Evolutionary conservation across 257 asterid genomes (phyloP).

Genomic region (Jaltomata sinuosa): DNA sequence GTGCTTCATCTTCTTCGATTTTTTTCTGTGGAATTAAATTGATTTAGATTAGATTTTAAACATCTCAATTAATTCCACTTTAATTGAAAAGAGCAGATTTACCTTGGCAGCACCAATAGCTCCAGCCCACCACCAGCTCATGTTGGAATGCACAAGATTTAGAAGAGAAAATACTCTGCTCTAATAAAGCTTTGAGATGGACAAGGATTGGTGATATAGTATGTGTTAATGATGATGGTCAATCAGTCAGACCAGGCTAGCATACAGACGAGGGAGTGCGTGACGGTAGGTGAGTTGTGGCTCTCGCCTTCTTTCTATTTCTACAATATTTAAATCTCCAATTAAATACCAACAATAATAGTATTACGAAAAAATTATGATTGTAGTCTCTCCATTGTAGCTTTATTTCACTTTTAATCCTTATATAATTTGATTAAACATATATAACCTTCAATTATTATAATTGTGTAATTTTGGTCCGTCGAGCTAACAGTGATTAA

Average conservation of each 20-base stretch:
- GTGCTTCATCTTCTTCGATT: slow-evolving; percentile 52
- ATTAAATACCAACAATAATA: no score
- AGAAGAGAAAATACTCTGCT: neutral
- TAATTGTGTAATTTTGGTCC: no score
- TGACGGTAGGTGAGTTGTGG: neutral
- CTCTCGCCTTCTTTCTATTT: neutral
- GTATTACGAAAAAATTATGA: no score
- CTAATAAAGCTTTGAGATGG: neutral
- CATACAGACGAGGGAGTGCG: neutral
- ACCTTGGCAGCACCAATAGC: slow-evolving; percentile 90
- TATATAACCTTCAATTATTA: no score
- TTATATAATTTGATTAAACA: no score
- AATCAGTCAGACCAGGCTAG: neutral
- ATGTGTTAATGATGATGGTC: neutral
- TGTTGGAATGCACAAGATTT: slow-evolving; percentile 5
- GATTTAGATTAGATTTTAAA: neutral
- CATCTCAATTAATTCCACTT: neutral
- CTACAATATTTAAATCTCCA: neutral
- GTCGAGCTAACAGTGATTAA: no score
- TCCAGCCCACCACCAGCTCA: slow-evolving; percentile 99
- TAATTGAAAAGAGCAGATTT: neutral
- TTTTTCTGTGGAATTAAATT: slow-evolving; percentile 42
- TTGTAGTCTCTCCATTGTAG: no score
- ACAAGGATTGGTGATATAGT: neutral
- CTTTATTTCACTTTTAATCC: no score